Conservation (phyloP, 768 basidiomycete species). For the Leccinum sublutescens region DNA sequence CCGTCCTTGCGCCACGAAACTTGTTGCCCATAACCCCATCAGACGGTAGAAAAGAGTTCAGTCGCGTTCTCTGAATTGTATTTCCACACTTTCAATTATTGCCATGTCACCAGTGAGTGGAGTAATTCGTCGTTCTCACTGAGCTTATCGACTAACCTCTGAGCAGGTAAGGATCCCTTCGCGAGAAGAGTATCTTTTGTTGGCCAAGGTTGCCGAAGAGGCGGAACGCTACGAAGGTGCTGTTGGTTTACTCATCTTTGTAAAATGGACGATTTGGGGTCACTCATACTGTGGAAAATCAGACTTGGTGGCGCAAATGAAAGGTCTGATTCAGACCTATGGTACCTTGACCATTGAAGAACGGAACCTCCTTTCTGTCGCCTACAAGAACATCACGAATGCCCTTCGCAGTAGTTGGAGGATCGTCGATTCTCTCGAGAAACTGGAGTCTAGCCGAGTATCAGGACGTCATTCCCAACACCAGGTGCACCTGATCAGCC, state of each 20-base stretch:
- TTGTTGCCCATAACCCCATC: slow-evolving; percentile 33
- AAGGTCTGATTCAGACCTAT: slow-evolving; percentile 64
- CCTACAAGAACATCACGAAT: slow-evolving; percentile 89
- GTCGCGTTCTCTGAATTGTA: background rate
- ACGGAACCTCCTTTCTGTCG: slow-evolving; percentile 84
- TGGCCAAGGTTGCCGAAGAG: slow-evolving; percentile 85
- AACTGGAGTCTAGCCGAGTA: slow-evolving; percentile 45
- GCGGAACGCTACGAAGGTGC: slow-evolving; percentile 87
- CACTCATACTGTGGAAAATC: slow-evolving; percentile 20
- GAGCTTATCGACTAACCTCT: slow-evolving; percentile 4
- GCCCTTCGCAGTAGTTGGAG: slow-evolving; percentile 84
- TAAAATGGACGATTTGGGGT: background rate
- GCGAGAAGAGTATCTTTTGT: slow-evolving; percentile 46
- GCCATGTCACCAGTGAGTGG: slow-evolving; percentile 32
- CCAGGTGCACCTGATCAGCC: slow-evolving; percentile 65
- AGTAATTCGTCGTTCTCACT: background rate
- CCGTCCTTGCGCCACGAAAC: slow-evolving; percentile 11
- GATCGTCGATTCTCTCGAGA: slow-evolving; percentile 72
- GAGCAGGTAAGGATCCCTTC: slow-evolving; percentile 32
- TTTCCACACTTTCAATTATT: slow-evolving; percentile 11
- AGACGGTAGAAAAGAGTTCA: slow-evolving; percentile 29
- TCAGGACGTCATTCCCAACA: slow-evolving; percentile 28
- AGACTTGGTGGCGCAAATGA: slow-evolving; percentile 81
- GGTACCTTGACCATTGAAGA: slow-evolving; percentile 79
- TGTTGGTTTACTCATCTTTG: slow-evolving; percentile 9